A percentile compares a stretch with the other conserved stretches of the same genome.
Conservation (phyloP, 169 alveolate species). For the Toxoplasma gondii region DNA sequence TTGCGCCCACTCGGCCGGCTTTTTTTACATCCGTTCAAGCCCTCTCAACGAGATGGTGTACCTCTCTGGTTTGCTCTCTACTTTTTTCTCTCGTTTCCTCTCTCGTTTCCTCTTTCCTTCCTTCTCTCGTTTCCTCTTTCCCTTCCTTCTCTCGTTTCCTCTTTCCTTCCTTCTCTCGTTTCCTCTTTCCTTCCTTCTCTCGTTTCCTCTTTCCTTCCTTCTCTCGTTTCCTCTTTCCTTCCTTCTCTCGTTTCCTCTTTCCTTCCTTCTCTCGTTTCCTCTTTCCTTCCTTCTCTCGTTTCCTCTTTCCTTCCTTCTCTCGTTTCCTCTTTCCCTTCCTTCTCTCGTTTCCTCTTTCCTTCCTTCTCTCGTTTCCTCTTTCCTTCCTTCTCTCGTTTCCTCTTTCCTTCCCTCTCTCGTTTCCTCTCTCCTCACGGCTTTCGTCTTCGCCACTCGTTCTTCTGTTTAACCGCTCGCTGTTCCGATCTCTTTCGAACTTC, state of each 20-base stretch:
- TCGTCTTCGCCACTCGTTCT: too few relatives aligned
- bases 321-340: neutral
- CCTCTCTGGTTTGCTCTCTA: neutral
- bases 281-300: neutral
- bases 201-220: neutral
- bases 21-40: too few relatives aligned
- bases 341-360: neutral
- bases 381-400: neutral
- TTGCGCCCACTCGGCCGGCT: neutral
- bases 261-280: neutral
- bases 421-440: neutral
- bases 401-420: neutral
- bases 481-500: too few relatives aligned
- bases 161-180: neutral
- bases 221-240: neutral
- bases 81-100: neutral
- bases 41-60: too few relatives aligned
- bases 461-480: too few relatives aligned
- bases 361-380: neutral
- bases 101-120: neutral
- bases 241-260: neutral
- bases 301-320: neutral
- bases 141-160: neutral
- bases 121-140: neutral
- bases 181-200: neutral